These are phyloP conservation scores for Dichomitus squalens DNA, from an alignment of 1,284 basidiomycete species.

Conservation along the genomic window DNA sequence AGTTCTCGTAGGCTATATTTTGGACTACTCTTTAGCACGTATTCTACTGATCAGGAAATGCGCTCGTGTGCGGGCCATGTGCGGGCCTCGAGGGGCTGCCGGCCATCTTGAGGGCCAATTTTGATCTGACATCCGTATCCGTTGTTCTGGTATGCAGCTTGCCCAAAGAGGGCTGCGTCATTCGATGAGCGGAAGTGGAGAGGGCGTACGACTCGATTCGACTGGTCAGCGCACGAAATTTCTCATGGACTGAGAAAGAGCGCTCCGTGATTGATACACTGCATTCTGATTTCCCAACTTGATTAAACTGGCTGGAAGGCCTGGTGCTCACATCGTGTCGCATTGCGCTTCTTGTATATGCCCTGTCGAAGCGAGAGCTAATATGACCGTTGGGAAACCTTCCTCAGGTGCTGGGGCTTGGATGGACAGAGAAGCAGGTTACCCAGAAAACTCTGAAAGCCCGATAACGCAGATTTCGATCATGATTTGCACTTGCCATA, in stretches of 20 bases:
- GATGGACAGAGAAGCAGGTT: slow-evolving; percentile 6
- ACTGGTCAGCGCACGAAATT: slow-evolving; percentile 9
- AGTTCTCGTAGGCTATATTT: slow-evolving; percentile 22
- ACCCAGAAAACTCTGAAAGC: background rate
- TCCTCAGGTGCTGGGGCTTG: slow-evolving; percentile 2
- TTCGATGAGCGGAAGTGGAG: slow-evolving; percentile 6
- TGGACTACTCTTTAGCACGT: slow-evolving; percentile 25
- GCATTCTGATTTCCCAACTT: slow-evolving; percentile 22
- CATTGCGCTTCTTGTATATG: slow-evolving; percentile 7
- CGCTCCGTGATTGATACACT: slow-evolving; percentile 20
- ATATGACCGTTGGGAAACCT: slow-evolving; percentile 10
- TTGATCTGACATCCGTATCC: slow-evolving; percentile 9
- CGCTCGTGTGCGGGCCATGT: slow-evolving; percentile 11
- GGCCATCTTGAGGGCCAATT: slow-evolving; percentile 8
- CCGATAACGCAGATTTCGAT: slow-evolving; percentile 8
- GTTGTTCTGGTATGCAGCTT: slow-evolving; percentile 8
- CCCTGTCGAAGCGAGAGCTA: slow-evolving; percentile 11
- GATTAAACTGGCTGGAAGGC: slow-evolving; percentile 8
- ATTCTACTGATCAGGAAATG: slow-evolving; percentile 18
- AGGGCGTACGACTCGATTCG: slow-evolving; percentile 8
- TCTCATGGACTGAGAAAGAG: slow-evolving; percentile 7
- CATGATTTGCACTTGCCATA: background rate
- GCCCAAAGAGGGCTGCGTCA: slow-evolving; percentile 8
- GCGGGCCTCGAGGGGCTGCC: slow-evolving; percentile 15
- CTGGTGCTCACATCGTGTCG: slow-evolving; percentile 17